phyloP scores from a whole-genome alignment of 768 basidiomycete species.

The Kwoniella heveanensis region DNA sequence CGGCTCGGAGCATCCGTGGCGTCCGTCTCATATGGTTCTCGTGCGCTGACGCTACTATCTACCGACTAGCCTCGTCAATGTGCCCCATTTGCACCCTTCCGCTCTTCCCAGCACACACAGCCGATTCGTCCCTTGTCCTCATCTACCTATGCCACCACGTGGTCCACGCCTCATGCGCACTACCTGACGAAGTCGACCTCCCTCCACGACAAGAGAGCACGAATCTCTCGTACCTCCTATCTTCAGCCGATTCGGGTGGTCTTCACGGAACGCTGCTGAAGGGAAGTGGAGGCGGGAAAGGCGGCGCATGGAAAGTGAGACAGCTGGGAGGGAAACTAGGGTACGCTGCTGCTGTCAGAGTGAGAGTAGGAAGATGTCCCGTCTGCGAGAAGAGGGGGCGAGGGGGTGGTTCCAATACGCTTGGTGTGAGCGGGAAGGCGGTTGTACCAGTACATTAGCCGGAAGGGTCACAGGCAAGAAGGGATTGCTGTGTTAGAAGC shows the following conservation, averaged over 20 bases:
- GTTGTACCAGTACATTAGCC: not conserved
- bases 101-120: slow-evolving; percentile 60
- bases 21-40: too few relatives aligned
- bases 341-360: slow-evolving; percentile 72
- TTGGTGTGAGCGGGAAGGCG: not conserved
- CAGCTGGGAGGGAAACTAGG: slow-evolving; percentile 69
- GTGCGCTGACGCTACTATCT: too few relatives aligned
- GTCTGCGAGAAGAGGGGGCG: slow-evolving; percentile 61
- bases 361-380: slow-evolving; percentile 73
- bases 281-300: slow-evolving; percentile 7
- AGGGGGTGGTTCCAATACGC: not conserved
- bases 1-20: not conserved
- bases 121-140: slow-evolving; percentile 62
- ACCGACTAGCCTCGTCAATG: slow-evolving; percentile 22
- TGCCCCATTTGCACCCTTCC: slow-evolving; percentile 71
- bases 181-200: slow-evolving; percentile 66
- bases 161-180: slow-evolving; percentile 73
- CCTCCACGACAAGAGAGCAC: slow-evolving; percentile 66
- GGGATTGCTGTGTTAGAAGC: too few relatives aligned
- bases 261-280: slow-evolving; percentile 1
- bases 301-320: slow-evolving; percentile 21
- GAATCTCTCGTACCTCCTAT: slow-evolving; percentile 58
- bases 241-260: slow-evolving; percentile 57
- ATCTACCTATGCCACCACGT: slow-evolving; percentile 86
- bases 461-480: too few relatives aligned